Percentiles rank a stretch among this genome's conserved stretches.
Evolutionary conservation across 2,329 filamentous ascomycete genomes (phyloP).

Genomic region (Colletotrichum eremochloae): DNA sequence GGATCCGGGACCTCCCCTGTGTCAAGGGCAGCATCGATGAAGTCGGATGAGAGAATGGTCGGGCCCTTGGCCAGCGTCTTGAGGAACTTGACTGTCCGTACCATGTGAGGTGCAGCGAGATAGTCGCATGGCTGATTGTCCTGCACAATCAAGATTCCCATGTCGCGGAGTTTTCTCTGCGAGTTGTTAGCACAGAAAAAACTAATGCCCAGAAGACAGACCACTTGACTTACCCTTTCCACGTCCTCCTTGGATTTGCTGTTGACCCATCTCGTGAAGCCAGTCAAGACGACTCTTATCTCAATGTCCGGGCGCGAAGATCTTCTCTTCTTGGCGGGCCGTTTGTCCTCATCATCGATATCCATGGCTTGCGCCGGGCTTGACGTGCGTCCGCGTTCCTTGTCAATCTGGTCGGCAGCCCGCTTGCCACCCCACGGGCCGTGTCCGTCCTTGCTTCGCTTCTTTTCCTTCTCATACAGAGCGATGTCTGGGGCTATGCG

Average conservation of each 20-base stretch:
- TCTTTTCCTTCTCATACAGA: constrained; percentile 93
- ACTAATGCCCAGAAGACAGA: constrained; percentile 5
- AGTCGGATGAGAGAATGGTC: constrained; percentile 80
- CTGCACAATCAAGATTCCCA: constrained; percentile 85
- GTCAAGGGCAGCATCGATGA: constrained; percentile 82
- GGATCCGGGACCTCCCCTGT: constrained; percentile 74
- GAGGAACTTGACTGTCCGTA: constrained; percentile 95
- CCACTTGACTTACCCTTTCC: constrained; percentile 75
- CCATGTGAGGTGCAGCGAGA: constrained; percentile 86
- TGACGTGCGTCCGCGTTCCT: constrained; percentile 46
- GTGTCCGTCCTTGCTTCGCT: constrained; percentile 70
- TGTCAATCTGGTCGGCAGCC: constrained; percentile 70
- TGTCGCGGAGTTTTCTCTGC: constrained; percentile 82
- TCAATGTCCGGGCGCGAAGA: constrained; percentile 74
- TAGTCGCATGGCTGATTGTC: constrained; percentile 85
- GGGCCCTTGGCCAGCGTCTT: constrained; percentile 87
- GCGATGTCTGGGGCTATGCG: constrained; percentile 86
- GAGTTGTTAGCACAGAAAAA: constrained; percentile 43
- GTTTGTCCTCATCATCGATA: constrained; percentile 60
- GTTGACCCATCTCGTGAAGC: constrained; percentile 85
- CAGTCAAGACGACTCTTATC: constrained; percentile 85
- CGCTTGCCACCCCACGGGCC: constrained; percentile 73
- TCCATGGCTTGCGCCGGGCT: constrained; percentile 37
- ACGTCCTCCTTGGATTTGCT: constrained; percentile 80
- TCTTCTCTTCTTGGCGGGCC: constrained; percentile 73